Evolutionary conservation across 2,329 filamentous ascomycete genomes (phyloP).

Genomic region (Colletotrichum sp.): DNA sequence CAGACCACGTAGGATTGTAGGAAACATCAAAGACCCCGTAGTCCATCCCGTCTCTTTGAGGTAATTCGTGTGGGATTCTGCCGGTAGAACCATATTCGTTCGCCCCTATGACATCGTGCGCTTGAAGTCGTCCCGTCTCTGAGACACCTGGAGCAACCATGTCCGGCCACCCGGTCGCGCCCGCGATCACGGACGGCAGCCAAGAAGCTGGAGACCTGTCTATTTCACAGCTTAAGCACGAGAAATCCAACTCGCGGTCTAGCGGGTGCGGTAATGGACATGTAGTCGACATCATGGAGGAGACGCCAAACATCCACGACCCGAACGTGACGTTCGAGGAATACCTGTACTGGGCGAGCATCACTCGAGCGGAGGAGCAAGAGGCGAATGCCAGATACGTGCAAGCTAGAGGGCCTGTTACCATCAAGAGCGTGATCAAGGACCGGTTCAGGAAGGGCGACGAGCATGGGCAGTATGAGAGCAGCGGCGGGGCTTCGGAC

Average conservation of each 20-base stretch:
- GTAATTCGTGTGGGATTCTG: background rate
- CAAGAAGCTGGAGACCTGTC: background rate
- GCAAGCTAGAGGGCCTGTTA: constrained; percentile 14
- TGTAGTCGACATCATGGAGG: background rate
- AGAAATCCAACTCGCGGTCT: background rate
- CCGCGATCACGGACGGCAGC: background rate
- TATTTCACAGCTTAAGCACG: background rate
- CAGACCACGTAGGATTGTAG: background rate
- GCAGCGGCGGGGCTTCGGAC: background rate
- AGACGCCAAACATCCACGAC: constrained; percentile 20
- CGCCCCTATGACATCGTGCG: background rate
- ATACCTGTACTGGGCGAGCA: constrained; percentile 28
- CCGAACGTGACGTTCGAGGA: constrained; percentile 27
- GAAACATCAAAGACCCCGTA: background rate
- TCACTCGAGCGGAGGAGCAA: constrained; percentile 25
- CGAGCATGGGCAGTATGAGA: constrained; percentile 10
- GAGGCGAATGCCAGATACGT: constrained; percentile 12
- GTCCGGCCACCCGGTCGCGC: background rate
- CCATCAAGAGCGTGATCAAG: constrained; percentile 16
- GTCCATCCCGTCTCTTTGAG: background rate
- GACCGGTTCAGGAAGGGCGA: constrained; percentile 20
- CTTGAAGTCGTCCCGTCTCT: constrained; percentile 7
- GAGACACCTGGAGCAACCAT: constrained; percentile 1
- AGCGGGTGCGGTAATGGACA: background rate
- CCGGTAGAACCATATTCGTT: background rate